phyloP scores from a whole-genome alignment of 257 asterid species.

The Linderniella brevidens region DNA sequence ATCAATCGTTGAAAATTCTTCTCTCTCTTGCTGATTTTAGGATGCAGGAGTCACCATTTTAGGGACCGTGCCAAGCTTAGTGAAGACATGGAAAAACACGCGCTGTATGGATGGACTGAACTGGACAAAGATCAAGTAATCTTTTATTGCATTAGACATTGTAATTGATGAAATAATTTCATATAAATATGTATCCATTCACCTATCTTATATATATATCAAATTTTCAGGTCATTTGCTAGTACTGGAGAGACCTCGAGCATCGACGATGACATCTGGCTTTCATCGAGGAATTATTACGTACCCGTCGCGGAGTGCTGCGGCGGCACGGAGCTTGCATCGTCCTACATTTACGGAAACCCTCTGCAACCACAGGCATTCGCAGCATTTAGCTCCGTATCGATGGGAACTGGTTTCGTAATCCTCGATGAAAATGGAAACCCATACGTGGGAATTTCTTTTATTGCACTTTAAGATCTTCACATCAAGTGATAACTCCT shows the following conservation, averaged over 20 bases:
- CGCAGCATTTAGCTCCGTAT: slow-evolving; percentile 69
- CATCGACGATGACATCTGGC: slow-evolving; percentile 92
- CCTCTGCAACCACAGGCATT: slow-evolving; percentile 86
- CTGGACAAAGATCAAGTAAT: slow-evolving; percentile 77
- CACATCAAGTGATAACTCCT: too few relatives aligned
- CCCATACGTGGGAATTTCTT: slow-evolving; percentile 39
- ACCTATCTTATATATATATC: not conserved
- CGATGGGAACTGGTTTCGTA: slow-evolving; percentile 66
- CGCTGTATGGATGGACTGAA: slow-evolving; percentile 68
- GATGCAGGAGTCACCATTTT: slow-evolving; percentile 74
- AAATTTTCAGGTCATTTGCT: slow-evolving; percentile 39
- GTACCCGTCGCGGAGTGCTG: slow-evolving; percentile 73
- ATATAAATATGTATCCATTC: not conserved
- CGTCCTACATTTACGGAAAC: slow-evolving; percentile 59
- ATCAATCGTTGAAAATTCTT: not conserved
- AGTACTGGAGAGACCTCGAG: slow-evolving; percentile 86
- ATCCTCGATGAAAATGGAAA: slow-evolving; percentile 56
- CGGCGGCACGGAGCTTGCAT: slow-evolving; percentile 95
- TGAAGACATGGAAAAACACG: slow-evolving; percentile 85
- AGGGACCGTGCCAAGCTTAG: slow-evolving; percentile 96
- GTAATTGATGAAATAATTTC: not conserved
- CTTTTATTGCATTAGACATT: too few relatives aligned
- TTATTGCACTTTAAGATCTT: too few relatives aligned
- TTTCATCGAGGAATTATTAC: slow-evolving; percentile 66
- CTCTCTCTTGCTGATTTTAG: slow-evolving; percentile 18